These are phyloP conservation scores for Licmophora abbreviata DNA, from an alignment of 108 stramenopile genomes.

Conservation along the genomic window DNA sequence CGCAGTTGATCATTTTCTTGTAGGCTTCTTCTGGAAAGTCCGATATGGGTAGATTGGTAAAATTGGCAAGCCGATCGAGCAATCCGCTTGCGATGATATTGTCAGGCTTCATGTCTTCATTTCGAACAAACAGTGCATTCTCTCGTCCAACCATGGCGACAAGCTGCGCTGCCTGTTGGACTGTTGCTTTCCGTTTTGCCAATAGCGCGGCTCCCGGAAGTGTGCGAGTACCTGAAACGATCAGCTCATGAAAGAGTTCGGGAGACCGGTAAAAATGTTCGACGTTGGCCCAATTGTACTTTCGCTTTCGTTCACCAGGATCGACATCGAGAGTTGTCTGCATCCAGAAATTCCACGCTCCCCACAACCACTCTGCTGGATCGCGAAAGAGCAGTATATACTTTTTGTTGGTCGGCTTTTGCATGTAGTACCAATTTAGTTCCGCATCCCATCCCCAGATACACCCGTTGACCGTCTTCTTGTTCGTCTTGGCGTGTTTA, in stretches of 20 bases:
- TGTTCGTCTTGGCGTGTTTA: not conserved
- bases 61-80: slow-evolving; percentile 5
- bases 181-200: too few species aligned
- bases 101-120: slow-evolving; percentile 15
- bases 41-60: slow-evolving; percentile 6
- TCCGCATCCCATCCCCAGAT: not conserved
- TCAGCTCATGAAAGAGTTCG: slow-evolving; percentile 20
- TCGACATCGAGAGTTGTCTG: slow-evolving; percentile 2
- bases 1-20: slow-evolving; percentile 11
- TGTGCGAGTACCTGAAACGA: slow-evolving; percentile 2
- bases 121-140: slow-evolving; percentile 12
- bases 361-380: slow-evolving; percentile 20
- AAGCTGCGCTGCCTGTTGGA: not conserved
- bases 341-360: slow-evolving; percentile 16
- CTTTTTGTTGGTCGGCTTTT: slow-evolving; percentile 5
- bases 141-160: slow-evolving; percentile 2
- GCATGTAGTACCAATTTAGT: slow-evolving; percentile 1
- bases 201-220: slow-evolving; percentile 1
- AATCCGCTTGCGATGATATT: slow-evolving; percentile 7
- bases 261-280: slow-evolving; percentile 14
- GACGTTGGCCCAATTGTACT: not conserved
- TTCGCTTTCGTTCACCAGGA: not conserved
- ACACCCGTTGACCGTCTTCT: slow-evolving; percentile 14
- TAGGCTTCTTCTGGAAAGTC: slow-evolving; percentile 2
- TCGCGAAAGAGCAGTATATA: slow-evolving; percentile 14